Percentiles rank a stretch among this genome's conserved stretches.
phyloP scores from a whole-genome alignment of 345 rosid species.

The Moricandia arvensis region DNA sequence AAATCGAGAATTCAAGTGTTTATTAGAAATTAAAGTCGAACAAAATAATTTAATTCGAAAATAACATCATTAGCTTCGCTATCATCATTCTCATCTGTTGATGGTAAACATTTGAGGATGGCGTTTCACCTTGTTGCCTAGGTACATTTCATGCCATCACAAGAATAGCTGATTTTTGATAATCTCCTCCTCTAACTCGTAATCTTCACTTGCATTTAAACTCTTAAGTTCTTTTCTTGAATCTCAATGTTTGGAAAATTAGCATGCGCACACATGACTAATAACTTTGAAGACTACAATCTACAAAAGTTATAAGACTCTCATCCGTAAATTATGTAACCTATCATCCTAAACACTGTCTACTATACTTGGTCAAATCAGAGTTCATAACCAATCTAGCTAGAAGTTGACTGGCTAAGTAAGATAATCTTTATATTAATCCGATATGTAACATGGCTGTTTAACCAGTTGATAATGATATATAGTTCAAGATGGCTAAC shows the following conservation, averaged over 20 bases:
- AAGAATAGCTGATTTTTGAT: too few relatives aligned
- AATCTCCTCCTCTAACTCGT: too few relatives aligned
- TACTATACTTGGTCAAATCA: neutral
- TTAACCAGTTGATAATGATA: neutral
- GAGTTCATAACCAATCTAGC: neutral
- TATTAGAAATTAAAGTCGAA: too few relatives aligned
- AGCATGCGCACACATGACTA: slow-evolving; percentile 1
- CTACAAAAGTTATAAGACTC: neutral
- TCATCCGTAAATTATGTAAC: neutral
- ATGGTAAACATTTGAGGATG: too few relatives aligned
- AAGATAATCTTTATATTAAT: neutral
- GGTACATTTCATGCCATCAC: too few relatives aligned
- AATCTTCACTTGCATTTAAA: too few relatives aligned
- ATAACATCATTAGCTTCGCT: too few relatives aligned
- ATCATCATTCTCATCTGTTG: too few relatives aligned
- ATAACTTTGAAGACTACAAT: neutral
- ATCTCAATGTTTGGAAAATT: neutral
- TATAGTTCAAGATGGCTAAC: neutral
- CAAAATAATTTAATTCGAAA: too few relatives aligned
- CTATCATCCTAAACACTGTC: neutral
- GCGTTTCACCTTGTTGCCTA: too few relatives aligned
- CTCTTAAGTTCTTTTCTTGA: neutral
- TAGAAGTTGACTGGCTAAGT: neutral
- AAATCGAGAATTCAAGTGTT: too few relatives aligned
- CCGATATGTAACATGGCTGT: neutral